Evolutionary conservation across 768 basidiomycete genomes (phyloP), one percentile per base, ranked within the genome.

Genomic region (Steccherinum ochraceum): DNA sequence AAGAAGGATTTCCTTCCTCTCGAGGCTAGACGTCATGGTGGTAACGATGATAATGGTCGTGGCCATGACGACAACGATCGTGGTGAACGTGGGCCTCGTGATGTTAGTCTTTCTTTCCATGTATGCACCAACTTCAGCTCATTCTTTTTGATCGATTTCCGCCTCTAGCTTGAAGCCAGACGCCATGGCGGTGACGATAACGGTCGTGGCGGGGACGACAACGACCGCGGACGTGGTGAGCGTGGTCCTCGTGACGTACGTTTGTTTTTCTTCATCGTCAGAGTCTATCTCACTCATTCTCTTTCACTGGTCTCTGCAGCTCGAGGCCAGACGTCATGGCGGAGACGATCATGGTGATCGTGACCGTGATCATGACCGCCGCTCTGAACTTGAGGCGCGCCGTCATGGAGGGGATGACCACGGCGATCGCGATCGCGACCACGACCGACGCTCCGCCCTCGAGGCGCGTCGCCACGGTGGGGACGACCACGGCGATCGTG

Each of bases 281-380:
- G n/a, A n/a, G n/a, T n/a, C n/a, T n/a, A n/a, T n/a, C n/a, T n/a
- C n/a, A n/a, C n/a, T n/a, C n/a, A n/a, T n/a, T n/a, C n/a, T n/a
- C n/a, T n/a, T n/a, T n/a, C n/a, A n/a, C n/a, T n/a, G n/a, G n/a
- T n/a, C n/a, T n/a, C n/a, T n/a, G 45, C 16, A 35, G 30, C 51
- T 52, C 20, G 51, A 47, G 20, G 46, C 51, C 27, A 43, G 51
- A 30, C 44, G 51, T 35, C 54, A 52, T 41, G 50, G 54, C 19
- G n/a, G n/a, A n/a, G n/a, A n/a, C n/a, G n/a, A n/a, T n/a, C n/a
- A 35, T 35, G 30, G 30, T n/a, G n/a, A n/a, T 39, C 35, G 35
- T 11, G 35, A n/a, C 35, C 35, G 35, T 39, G 11, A 11, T 39
- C 35, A 39, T n/a, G 35, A 11, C 35, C 35, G 35, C 35, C 35